Evolutionary conservation across 495 filamentous ascomycete species (phyloP), one percentile per base, ranked within the genome.

Genomic region (Annulohypoxylon maeteangense): DNA sequence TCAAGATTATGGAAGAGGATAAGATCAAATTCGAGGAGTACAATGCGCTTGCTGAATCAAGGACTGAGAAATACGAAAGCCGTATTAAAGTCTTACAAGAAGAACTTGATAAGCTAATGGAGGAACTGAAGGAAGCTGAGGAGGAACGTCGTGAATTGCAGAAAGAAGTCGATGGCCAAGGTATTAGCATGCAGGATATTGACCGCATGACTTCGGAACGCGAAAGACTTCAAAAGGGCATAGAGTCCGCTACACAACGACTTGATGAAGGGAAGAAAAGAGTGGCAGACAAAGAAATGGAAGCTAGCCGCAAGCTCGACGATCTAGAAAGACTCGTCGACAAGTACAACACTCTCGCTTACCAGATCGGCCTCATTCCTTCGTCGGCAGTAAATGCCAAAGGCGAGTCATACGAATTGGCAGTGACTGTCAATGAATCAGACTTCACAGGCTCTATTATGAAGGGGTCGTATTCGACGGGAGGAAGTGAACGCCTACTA

Each of bases 131-230:
- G 65, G 87, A 91, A 60, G 89, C 90, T 6, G 94, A 98, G 63
- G 87, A 90, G 8, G 95, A 98, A 76, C 88, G 90, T 57, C 80
- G 86, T n/a, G 84, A 86, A 16, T 86, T 98, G 25, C 93, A 98
- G 75, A 87, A 89, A 32, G 89, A 91, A 14, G 92, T 99, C 40
- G 94, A 98, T 76, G 89, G 89, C 66, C 93, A 96, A 75, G 95
- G 95, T 3, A 93, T 99, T 71, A 95, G 92, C 50, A 94, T 96
- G 75, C 90, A 93, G 78, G 96, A 98, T 83, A 98, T 99, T 78
- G 95, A 99, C 85, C 94, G 94, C 74, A 97, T 99, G 95, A 97
- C 92, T 69, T 89, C 90, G 20, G 95, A 98, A 78, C 90, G 94
- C 32, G 95, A 98, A 75, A 90, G 96, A 11, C 86, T 98, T 32